These are phyloP conservation scores for Linaria vulgaris DNA, from an alignment of 257 asterid species.

Conservation along the genomic window DNA sequence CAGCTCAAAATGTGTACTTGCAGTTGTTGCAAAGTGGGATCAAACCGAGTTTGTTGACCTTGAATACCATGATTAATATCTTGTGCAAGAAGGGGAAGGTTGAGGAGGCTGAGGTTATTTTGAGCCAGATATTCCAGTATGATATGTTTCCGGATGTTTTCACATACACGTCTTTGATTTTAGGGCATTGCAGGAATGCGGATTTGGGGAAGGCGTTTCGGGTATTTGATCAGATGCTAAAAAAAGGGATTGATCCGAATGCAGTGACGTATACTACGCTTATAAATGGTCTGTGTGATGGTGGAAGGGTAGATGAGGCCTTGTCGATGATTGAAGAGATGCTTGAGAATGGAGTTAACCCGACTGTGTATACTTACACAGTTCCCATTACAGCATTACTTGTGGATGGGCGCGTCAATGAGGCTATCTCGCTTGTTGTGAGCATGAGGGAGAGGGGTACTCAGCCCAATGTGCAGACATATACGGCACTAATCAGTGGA, in stretches of 20 bases:
- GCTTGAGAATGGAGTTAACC: slow-evolving; percentile 61
- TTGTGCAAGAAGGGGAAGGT: slow-evolving; percentile 79
- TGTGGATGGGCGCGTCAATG: slow-evolving; percentile 54
- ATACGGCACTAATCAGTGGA: slow-evolving; percentile 81
- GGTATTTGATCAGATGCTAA: slow-evolving; percentile 68
- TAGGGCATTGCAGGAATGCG: slow-evolving; percentile 77
- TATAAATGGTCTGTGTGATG: slow-evolving; percentile 74
- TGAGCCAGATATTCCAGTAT: slow-evolving; percentile 53
- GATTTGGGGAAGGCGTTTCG: slow-evolving; percentile 61
- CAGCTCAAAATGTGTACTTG: slow-evolving; percentile 51
- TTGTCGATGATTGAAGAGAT: slow-evolving; percentile 67
- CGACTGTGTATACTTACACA: slow-evolving; percentile 70
- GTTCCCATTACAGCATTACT: slow-evolving; percentile 65
- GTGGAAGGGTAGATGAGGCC: slow-evolving; percentile 68
- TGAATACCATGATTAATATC: slow-evolving; percentile 80
- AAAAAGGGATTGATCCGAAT: slow-evolving; percentile 69
- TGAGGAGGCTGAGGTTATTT: slow-evolving; percentile 61
- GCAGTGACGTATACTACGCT: slow-evolving; percentile 68
- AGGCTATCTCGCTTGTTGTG: slow-evolving; percentile 64
- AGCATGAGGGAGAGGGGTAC: slow-evolving; percentile 67
- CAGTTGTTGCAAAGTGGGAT: slow-evolving; percentile 55
- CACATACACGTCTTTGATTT: slow-evolving; percentile 75
- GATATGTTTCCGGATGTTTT: slow-evolving; percentile 77
- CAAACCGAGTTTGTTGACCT: slow-evolving; percentile 63
- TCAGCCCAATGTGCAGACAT: slow-evolving; percentile 69